phyloP scores from a whole-genome alignment of 176 grass and related monocot species.

The Carex myosuroides region DNA sequence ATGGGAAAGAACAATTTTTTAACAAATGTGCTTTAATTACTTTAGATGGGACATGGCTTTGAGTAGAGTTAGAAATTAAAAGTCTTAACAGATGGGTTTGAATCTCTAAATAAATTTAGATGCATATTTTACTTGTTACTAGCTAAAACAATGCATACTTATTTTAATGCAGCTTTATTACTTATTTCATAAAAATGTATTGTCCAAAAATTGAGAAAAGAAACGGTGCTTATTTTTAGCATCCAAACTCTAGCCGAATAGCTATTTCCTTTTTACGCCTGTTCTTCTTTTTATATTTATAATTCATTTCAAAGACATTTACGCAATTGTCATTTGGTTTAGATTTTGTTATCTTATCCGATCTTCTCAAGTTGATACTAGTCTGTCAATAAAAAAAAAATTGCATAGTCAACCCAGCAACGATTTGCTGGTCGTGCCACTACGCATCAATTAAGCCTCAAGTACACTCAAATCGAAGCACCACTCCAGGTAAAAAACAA shows the following conservation, averaged over 20 bases:
- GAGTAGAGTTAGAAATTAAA: neutral
- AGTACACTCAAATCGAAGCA: neutral
- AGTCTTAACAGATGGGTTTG: too few species aligned
- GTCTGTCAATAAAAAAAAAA: neutral
- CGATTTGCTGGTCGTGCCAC: neutral
- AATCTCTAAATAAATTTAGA: too few species aligned
- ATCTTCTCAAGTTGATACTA: neutral
- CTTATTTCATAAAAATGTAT: neutral
- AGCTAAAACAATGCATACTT: neutral
- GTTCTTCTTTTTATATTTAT: neutral
- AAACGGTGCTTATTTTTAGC: neutral
- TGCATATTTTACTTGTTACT: neutral
- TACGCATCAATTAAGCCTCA: neutral
- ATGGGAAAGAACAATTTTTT: neutral
- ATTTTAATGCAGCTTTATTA: too few species aligned
- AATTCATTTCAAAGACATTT: neutral
- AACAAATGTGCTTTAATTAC: neutral
- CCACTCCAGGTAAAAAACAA: neutral
- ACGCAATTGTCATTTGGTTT: neutral
- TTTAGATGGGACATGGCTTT: neutral
- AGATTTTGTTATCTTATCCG: neutral
- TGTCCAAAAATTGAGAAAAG: neutral
- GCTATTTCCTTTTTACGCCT: neutral
- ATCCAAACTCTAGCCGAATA: neutral
- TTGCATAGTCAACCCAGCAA: neutral